Base-by-base conservation (phyloP, 2,329 filamentous ascomycete species). In the Cryphonectria nitschkei region DNA sequence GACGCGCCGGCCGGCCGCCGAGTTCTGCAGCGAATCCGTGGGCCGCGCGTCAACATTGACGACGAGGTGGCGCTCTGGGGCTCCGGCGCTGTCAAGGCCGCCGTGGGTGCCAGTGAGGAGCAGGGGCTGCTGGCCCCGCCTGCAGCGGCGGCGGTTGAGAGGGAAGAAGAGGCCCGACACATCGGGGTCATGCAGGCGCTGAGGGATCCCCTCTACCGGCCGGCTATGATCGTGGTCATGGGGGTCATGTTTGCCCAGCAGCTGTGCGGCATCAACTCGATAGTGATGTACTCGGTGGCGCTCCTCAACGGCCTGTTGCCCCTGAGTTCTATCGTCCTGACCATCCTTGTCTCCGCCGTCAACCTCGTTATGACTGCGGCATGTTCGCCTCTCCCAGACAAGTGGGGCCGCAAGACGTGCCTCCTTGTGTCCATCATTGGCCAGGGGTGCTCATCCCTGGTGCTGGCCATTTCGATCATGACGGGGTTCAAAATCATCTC, bases 211-310 rank as follows among this genome's bases (percentile, higher is more conserved):
- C 82, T 88, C 11, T 92, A 93, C 76, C 88, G 91, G 3, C 90
- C 89, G 0, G 92, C 92, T 67, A 90, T 97, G 68, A 86, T 96
- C 72, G 94, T 95, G 5, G 93, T 97, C 3, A 87, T 97, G 16
- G 94, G 93, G 0, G 91, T 97, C 75, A 98, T 98, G 95, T 86
- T 95, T 71, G 92, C 93, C 0, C 96, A 98, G 79, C 96, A 99
- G 80, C 86, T 98, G 52, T 95, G 93, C 71, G 95, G 94, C 63
- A 95, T 98, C 83, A 98, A 99, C 86, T 95, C 92, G 71, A 95
- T 98, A 78, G 92, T 98, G 81, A 98, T 99, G 95, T 99, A 99
- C 81, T 97, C 95, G 2, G 96, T 98, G 7, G 94, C 93, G 0
- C 89, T 99, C 0, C 87, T 99, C 19, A 89, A 92, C 43, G 90